Base-by-base conservation (phyloP, 2,329 filamentous ascomycete species). In the Aspergillus sp. region DNA sequence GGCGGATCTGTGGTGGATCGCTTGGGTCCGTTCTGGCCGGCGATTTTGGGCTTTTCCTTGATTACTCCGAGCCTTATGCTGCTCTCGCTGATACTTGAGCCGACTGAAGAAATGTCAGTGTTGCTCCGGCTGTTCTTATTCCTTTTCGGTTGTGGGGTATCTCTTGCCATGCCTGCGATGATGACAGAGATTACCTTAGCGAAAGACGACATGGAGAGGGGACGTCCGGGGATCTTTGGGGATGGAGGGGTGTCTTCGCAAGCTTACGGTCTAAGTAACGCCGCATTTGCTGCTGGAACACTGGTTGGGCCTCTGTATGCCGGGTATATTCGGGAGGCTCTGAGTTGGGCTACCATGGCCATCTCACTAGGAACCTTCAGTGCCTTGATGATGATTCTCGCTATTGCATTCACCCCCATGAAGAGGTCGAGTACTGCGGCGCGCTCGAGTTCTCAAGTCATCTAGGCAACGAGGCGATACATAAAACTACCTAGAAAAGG, bases 111-210 rank as follows among this genome's bases (percentile, higher is more conserved):
- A 1, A 4, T n/a, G 12, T 59, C 55, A 5, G 10, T 59, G 6
- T 23, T 63, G 2, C 45, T 63, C 7, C 61, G 63, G 4, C 13
- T 55, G 1, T 58, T 63, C n/a, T 32, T 64, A 13, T 55, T 58
- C 10, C 4, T 57, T 4, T 59, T 64, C n/a, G 58, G 63, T 3
- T 58, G 52, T 30, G 50, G 57, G 1, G n/a, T 63, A 7, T 57
- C 60, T 0, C 43, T 64, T 84, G 88, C 89, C 0, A 89, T 91
- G 76, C 86, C 91, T 47, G 81, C 82, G 0, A 81, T 84, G 4
- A 81, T 86, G 55, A 58, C 55, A 5, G 63, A 0, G 79, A 81
- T 58, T 77, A 77, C 1, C 84, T 85, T 69, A 83, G 85, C 61
- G 7, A 57, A 58, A 2, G 60, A 60, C 12, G 66, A 75, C 72